Base-by-base conservation (phyloP, 805 yeast species). In the Metschnikowia henanensis region DNA sequence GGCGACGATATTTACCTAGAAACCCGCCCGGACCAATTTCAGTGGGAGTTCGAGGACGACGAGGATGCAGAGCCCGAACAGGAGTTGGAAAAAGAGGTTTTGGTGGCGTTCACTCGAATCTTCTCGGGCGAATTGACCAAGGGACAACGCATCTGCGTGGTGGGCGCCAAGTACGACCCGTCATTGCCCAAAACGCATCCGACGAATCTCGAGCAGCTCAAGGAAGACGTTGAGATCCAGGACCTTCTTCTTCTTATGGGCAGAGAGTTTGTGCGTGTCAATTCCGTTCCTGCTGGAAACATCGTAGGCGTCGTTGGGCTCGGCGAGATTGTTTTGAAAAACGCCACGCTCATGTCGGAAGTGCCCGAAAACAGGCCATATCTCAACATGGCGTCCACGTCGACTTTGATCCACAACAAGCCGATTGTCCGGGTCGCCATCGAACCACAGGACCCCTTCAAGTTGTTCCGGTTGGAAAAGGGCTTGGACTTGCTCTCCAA, bases 391-490 rank as follows among this genome's bases (percentile, higher is more conserved):
- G 71, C 75, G 0, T 58, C 74, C 1, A 77, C 84, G 13, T 65
- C 74, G 1, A 63, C 72, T 1, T 64, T 71, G 50, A 68, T 69
- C 37, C 75, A 71, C 51, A 79, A 86, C n/a, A 87, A 89, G 25
- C 99, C 99, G 1, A 92, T 94, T 60, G 88, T 94, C 53, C 81
- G 90, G 52, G 96, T 94, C 25, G 97, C 99, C 0, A 71, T 94
- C n/a, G 99, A 94, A 60, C 97, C 99, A 1, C 84, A 79, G 4
- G 86, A 89, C 55, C 96, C 96, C 8, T 75, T 84, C 37, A 83
- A 89, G 53, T 78, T 90, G 75, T 82, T 78, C 35, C 79, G 78
- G 54, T 70, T 94, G 34, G 95, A 83, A 39, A 73, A 74, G 22
- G 99, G 99, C 0, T 71, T 94, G 46, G 81, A 81, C 51, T 67